Evolutionary conservation across 139 green algal species (phyloP).

Genomic region (Deuterostichococcus epilithicus): DNA sequence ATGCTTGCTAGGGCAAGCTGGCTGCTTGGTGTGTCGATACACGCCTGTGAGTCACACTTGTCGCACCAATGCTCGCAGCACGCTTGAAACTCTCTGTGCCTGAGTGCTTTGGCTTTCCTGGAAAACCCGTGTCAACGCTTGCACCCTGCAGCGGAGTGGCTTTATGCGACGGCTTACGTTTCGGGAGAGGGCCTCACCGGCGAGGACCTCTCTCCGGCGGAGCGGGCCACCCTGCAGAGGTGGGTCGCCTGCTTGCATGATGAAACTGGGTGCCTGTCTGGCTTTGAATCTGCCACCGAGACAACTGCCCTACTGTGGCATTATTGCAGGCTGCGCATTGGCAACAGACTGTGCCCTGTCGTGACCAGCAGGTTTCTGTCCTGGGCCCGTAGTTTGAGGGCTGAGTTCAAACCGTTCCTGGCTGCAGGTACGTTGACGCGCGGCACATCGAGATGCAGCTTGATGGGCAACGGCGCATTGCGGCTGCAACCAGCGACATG

Average conservation of each 20-base stretch:
- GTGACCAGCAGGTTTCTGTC: neutral
- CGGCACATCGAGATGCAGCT: neutral
- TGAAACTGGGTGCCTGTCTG: neutral
- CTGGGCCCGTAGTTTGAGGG: neutral
- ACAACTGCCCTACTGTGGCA: neutral
- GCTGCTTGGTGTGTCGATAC: neutral
- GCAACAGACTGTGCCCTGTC: neutral
- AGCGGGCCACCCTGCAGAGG: neutral
- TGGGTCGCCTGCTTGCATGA: neutral
- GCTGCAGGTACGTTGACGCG: neutral
- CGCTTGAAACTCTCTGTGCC: no score
- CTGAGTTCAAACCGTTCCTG: neutral
- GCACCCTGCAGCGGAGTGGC: neutral
- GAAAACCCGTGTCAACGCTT: neutral
- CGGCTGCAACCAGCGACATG: neutral
- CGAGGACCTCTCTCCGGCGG: neutral
- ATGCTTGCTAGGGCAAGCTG: neutral
- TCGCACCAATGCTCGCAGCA: no score
- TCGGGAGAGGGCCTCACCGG: neutral
- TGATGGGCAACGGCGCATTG: neutral
- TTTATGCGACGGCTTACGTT: neutral
- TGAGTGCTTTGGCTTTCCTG: no score
- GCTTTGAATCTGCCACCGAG: slow-evolving; percentile 1
- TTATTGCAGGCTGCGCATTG: neutral
- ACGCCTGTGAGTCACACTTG: neutral